Conservation (phyloP, 2,329 filamentous ascomycete species). For the Metarhizium guizhouense region DNA sequence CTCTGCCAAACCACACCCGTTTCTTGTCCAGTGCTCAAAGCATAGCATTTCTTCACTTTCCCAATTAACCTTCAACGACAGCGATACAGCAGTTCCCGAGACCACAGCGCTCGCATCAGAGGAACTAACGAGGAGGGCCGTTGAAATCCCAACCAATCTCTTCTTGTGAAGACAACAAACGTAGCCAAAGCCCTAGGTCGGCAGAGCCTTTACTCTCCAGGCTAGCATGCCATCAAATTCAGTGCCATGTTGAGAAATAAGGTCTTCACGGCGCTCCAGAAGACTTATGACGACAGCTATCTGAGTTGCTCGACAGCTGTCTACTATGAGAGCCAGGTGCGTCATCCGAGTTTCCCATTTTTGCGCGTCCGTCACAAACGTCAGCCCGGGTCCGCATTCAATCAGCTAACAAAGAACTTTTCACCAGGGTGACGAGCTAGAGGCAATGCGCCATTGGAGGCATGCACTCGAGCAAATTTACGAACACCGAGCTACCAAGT, state of each 20-base stretch:
- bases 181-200: background rate
- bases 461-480: slow-evolving; percentile 82
- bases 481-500: slow-evolving; percentile 71
- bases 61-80: background rate
- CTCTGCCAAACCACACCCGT: background rate
- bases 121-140: background rate
- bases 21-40: background rate
- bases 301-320: slow-evolving; percentile 90
- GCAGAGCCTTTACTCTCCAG: background rate
- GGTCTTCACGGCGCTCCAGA: slow-evolving; percentile 69
- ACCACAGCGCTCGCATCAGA: background rate
- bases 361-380: background rate
- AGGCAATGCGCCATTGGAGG: slow-evolving; percentile 87
- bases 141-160: background rate
- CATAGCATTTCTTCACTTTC: background rate
- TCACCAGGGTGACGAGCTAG: slow-evolving; percentile 73
- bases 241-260: slow-evolving; percentile 45
- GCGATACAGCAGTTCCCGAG: background rate
- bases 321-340: slow-evolving; percentile 87
- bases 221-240: background rate
- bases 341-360: background rate
- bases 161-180: background rate
- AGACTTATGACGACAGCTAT: slow-evolving; percentile 96
- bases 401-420: background rate
- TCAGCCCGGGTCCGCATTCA: background rate